Percentiles rank a stretch among this genome's conserved stretches.
These are phyloP conservation scores for Baorangia bicolor DNA, from an alignment of 768 basidiomycete species.

Conservation along the genomic window DNA sequence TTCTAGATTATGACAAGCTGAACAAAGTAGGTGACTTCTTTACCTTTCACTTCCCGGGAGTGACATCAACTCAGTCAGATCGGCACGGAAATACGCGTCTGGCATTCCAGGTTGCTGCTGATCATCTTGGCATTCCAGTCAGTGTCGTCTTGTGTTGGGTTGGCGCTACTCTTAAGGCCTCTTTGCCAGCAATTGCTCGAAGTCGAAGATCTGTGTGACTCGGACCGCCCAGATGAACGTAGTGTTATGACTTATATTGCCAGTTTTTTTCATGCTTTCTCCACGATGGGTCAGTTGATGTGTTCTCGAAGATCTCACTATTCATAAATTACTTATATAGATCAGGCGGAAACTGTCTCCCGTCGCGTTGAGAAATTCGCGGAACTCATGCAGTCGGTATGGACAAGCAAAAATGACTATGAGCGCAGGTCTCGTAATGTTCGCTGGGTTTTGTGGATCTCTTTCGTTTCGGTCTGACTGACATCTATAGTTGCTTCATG, in stretches of 20 bases:
- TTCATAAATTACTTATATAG: slow-evolving; percentile 39
- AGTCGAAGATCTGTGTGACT: slow-evolving; percentile 92
- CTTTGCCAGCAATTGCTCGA: slow-evolving; percentile 81
- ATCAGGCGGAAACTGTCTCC: slow-evolving; percentile 93
- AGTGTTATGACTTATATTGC: slow-evolving; percentile 99
- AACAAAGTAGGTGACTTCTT: slow-evolving; percentile 59
- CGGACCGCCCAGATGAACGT: slow-evolving; percentile 87
- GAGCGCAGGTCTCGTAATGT: slow-evolving; percentile 81
- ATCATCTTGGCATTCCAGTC: slow-evolving; percentile 89
- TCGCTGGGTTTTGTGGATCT: slow-evolving; percentile 19
- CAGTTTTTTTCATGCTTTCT: slow-evolving; percentile 97
- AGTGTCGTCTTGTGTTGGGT: slow-evolving; percentile 27
- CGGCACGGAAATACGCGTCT: slow-evolving; percentile 80
- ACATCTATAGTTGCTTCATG: slow-evolving; percentile 54
- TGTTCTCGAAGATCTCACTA: not conserved
- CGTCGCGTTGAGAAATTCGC: slow-evolving; percentile 95
- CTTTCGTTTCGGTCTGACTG: slow-evolving; percentile 4
- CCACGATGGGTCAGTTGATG: slow-evolving; percentile 76
- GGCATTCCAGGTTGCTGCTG: slow-evolving; percentile 86
- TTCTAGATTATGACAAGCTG: slow-evolving; percentile 84
- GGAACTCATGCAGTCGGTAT: slow-evolving; percentile 90
- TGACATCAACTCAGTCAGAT: slow-evolving; percentile 51
- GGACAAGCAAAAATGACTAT: slow-evolving; percentile 88
- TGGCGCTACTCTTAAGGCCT: not conserved
- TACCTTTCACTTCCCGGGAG: not conserved